Evolutionary conservation across 306 rosid genomes (phyloP), one percentile per base, ranked within the genome.

Genomic region (Trichosanthes truncata): DNA sequence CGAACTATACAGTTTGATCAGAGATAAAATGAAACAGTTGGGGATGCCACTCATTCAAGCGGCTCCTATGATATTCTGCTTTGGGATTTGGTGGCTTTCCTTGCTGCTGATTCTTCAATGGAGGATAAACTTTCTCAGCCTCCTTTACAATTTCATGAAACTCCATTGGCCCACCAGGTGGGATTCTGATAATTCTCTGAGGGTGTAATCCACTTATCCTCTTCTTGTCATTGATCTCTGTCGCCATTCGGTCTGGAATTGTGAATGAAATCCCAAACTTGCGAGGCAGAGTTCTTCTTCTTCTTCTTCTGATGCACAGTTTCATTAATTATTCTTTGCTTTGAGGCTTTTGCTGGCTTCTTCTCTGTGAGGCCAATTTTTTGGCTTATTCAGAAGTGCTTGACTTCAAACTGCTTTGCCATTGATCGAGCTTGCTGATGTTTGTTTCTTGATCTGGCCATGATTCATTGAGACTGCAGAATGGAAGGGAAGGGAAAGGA

Each of bases 251-350:
- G 23, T 89, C 90, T 21, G 89, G 85, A 74, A 87, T 79, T n/a
- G 80, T 75, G 83, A 89, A 85, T 35, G 92, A 80, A 21, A 89
- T 76, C 20, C 90, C 87, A 80, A 83, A 89, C 74, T 53, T 87
- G 61, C 80, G 45, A 57, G 74, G 84, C 35, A 18, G 13, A 62
- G 85, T 29, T 29, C 33, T 29, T 29, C 33, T 29, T 29, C 33
- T 29, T 29, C 33, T 10, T 82, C 81, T 62, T 66, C 11, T 41
- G 31, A 20, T 61, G 74, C 73, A 78, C 3, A 63, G 18, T 36
- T 62, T 14, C 65, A 45, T 49, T 79, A n/a, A n/a, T n/a, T n/a
- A n/a, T n/a, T 29, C 29, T 49, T 48, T 10, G 11, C n/a, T 79
- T 77, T 26, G 74, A 40, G 45, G 20, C 0, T 9, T 76, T 20